Conservation (phyloP, 371 early-diverging fungal genomes). For the Dentiscutata heterogama region DNA sequence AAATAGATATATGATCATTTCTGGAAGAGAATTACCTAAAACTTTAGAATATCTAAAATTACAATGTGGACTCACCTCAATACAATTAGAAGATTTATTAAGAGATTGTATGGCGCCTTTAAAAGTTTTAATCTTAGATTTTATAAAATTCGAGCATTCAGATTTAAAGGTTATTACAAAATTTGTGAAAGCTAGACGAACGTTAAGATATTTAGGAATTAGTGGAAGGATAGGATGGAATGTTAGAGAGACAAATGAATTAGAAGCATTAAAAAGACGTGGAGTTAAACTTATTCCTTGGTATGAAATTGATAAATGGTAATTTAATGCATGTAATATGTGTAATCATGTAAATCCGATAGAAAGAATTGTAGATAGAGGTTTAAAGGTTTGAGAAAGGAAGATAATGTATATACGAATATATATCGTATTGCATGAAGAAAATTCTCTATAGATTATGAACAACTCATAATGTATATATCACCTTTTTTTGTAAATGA, state of each 20-base stretch:
- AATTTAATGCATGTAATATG: not conserved
- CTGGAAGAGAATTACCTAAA: not conserved
- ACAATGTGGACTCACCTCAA: not conserved
- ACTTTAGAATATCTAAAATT: constrained; percentile 20
- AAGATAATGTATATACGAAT: too few relatives aligned
- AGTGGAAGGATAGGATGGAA: not conserved
- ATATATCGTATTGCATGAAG: too few relatives aligned
- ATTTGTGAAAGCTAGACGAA: constrained; percentile 1
- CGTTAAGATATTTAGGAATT: constrained; percentile 19
- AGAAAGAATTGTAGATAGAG: too few relatives aligned
- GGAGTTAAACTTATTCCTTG: not conserved
- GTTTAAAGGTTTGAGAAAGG: too few relatives aligned
- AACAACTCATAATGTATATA: too few relatives aligned
- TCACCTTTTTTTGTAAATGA: too few relatives aligned
- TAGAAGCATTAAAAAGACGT: not conserved
- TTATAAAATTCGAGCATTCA: not conserved
- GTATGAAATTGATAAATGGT: not conserved
- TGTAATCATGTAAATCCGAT: too few relatives aligned
- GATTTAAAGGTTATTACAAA: not conserved
- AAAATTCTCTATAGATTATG: too few relatives aligned
- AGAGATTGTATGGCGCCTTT: not conserved
- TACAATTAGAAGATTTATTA: not conserved
- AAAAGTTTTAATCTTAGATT: not conserved
- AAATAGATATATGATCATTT: not conserved
- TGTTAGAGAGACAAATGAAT: not conserved